Evolutionary conservation across 1,284 basidiomycete genomes (phyloP).

Genomic region (Ceratobasidium papillatum): DNA sequence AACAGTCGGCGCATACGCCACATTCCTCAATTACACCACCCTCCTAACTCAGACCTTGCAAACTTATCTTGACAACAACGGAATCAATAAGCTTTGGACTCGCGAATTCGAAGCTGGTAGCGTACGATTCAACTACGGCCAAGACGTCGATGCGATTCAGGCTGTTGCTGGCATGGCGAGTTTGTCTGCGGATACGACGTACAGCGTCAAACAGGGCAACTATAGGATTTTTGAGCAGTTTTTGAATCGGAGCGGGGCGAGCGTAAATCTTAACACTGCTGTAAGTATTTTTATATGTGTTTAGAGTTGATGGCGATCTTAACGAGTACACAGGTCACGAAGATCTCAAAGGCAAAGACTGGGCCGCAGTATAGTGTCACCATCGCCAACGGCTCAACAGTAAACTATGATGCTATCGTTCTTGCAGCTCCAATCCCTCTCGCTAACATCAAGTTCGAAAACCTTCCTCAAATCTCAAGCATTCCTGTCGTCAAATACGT

Average conservation of each 20-base stretch:
- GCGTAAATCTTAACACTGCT: constrained; percentile 71
- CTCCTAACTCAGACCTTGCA: constrained; percentile 63
- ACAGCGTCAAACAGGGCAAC: constrained; percentile 81
- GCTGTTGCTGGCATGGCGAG: constrained; percentile 79
- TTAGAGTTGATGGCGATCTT: too few relatives aligned
- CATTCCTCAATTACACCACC: constrained; percentile 63
- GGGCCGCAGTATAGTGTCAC: too few relatives aligned
- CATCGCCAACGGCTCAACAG: too few relatives aligned
- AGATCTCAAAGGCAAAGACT: too few relatives aligned
- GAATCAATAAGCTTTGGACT: constrained; percentile 68
- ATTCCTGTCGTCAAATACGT: constrained; percentile 62
- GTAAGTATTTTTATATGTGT: constrained; percentile 52
- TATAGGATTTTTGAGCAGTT: constrained; percentile 87
- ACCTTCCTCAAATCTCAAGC: constrained; percentile 15
- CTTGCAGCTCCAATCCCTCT: constrained; percentile 79
- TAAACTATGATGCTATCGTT: constrained; percentile 76
- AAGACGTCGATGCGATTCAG: constrained; percentile 78
- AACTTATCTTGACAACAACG: constrained; percentile 67
- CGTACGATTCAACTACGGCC: constrained; percentile 90
- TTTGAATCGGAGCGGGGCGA: constrained; percentile 72
- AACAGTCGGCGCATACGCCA: constrained; percentile 64
- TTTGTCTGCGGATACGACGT: constrained; percentile 76
- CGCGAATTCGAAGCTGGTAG: constrained; percentile 84
- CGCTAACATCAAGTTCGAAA: constrained; percentile 57
- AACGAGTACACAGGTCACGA: too few relatives aligned